These are phyloP conservation scores for Trichocladium antarcticum DNA, from an alignment of 495 filamentous ascomycete species.

Conservation along the genomic window DNA sequence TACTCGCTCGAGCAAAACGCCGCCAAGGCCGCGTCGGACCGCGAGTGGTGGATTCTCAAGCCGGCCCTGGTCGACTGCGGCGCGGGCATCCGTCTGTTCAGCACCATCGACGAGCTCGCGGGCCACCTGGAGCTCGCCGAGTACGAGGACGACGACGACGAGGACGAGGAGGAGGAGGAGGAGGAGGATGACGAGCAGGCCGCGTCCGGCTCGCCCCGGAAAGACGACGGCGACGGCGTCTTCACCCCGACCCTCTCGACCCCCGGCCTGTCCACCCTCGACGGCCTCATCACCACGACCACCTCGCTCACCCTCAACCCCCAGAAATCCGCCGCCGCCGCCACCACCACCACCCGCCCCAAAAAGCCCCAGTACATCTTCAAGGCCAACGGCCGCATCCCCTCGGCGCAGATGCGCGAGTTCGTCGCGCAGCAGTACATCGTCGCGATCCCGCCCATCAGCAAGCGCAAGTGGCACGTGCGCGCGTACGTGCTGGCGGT, in stretches of 20 bases:
- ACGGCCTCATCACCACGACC: constrained; percentile 2
- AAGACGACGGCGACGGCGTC: neutral
- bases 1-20: constrained; percentile 52
- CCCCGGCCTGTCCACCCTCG: constrained; percentile 5
- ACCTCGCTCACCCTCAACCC: neutral
- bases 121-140: constrained; percentile 63
- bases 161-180: neutral
- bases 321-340: neutral
- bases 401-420: constrained; percentile 55
- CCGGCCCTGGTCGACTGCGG: constrained; percentile 74
- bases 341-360: neutral
- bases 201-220: too few relatives aligned
- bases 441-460: constrained; percentile 53
- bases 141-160: constrained; percentile 11
- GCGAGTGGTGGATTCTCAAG: constrained; percentile 76
- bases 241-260: constrained; percentile 3
- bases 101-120: constrained; percentile 51
- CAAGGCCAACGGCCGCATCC: constrained; percentile 41
- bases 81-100: constrained; percentile 66
- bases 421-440: constrained; percentile 72
- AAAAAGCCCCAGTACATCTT: constrained; percentile 13
- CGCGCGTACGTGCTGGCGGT: constrained; percentile 61
- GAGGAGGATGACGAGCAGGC: neutral
- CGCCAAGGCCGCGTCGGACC: constrained; percentile 30
- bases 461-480: constrained; percentile 67